Evolutionary conservation across 148 eudicot species (phyloP).

Genomic region (Silene conica): DNA sequence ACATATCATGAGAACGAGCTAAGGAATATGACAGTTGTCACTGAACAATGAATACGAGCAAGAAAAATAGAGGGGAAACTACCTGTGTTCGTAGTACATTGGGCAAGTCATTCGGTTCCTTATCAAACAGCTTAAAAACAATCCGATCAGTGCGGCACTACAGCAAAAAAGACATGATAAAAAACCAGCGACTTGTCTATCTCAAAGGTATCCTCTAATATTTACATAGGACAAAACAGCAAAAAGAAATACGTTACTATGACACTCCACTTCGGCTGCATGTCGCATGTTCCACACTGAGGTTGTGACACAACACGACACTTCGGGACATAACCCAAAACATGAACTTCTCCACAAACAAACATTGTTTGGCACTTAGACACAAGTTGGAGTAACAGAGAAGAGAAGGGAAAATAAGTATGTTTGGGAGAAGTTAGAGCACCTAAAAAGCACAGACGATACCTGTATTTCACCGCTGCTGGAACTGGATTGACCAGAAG

Average conservation of each 20-base stretch:
- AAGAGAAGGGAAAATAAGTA: not conserved
- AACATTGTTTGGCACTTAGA: not conserved
- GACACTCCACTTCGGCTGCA: not conserved
- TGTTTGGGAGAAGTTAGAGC: not conserved
- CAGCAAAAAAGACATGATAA: conserved; percentile 14
- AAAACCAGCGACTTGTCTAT: not conserved
- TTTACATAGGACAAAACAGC: not conserved
- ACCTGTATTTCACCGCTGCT: conserved; percentile 88
- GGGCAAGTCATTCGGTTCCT: conserved; percentile 87
- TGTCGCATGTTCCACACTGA: not conserved
- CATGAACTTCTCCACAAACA: not conserved
- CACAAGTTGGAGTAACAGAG: not conserved
- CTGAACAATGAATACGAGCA: not conserved
- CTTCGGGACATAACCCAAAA: not conserved
- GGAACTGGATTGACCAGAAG: conserved; percentile 66
- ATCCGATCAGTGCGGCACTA: conserved; percentile 91
- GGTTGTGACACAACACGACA: not conserved
- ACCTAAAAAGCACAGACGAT: conserved; percentile 1
- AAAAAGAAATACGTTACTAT: not conserved
- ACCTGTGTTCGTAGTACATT: conserved; percentile 69
- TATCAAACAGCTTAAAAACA: conserved; percentile 87
- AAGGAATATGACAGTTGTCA: not conserved
- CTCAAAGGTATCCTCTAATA: not conserved
- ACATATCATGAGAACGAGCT: not conserved
- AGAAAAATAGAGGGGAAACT: conserved; percentile 7